Evolutionary conservation across 2,329 filamentous ascomycete species (phyloP).

Genomic region (Annulohypoxylon truncatum): DNA sequence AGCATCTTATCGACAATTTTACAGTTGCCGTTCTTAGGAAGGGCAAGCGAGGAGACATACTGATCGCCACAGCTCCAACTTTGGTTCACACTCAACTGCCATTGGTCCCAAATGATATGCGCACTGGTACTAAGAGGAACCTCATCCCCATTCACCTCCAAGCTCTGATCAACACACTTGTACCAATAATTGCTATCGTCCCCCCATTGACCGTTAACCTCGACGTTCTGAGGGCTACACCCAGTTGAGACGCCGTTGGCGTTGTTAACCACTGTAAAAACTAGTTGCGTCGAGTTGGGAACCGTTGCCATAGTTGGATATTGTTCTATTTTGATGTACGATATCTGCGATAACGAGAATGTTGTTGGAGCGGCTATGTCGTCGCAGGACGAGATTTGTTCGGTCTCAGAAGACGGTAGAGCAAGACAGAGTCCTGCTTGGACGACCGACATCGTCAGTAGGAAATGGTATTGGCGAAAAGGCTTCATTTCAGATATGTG

Average conservation of each 20-base stretch:
- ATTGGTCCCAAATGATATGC: slow-evolving; percentile 39
- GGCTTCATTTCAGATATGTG: slow-evolving; percentile 1
- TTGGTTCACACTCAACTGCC: slow-evolving; percentile 44
- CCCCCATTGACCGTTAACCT: slow-evolving; percentile 23
- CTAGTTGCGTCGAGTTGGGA: slow-evolving; percentile 38
- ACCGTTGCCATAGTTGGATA: slow-evolving; percentile 11
- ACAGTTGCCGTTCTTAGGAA: not conserved
- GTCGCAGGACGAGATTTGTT: slow-evolving; percentile 16
- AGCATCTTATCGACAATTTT: not conserved
- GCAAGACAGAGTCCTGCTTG: not conserved
- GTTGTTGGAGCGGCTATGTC: slow-evolving; percentile 26
- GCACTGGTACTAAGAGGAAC: slow-evolving; percentile 40
- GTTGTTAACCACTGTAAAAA: slow-evolving; percentile 35
- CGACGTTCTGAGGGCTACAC: slow-evolving; percentile 33
- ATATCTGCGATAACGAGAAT: slow-evolving; percentile 25
- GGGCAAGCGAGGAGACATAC: slow-evolving; percentile 25
- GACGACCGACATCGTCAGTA: not conserved
- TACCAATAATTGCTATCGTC: slow-evolving; percentile 42
- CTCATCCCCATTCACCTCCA: slow-evolving; percentile 25
- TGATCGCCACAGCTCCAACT: slow-evolving; percentile 41
- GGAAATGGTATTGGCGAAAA: not conserved
- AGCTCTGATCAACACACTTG: slow-evolving; percentile 31
- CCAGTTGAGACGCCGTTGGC: slow-evolving; percentile 32
- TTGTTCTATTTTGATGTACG: slow-evolving; percentile 28
- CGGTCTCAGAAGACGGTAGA: not conserved